Percentiles rank a stretch among this genome's conserved stretches.
These are phyloP conservation scores for Kwoniella shivajii DNA, from an alignment of 1,284 basidiomycete genomes.

Conservation along the genomic window DNA sequence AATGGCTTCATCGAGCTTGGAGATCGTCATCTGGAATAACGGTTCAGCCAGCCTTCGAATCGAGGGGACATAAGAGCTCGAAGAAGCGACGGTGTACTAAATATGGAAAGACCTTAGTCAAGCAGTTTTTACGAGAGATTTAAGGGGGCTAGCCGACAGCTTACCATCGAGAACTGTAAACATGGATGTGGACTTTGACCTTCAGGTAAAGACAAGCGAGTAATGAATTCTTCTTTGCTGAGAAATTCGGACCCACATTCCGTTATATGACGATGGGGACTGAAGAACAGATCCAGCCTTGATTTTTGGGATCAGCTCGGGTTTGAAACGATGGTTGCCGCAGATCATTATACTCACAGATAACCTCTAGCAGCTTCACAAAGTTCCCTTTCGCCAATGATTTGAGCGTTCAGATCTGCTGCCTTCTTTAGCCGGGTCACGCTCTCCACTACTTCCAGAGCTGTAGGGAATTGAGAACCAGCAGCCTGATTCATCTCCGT, in stretches of 20 bases:
- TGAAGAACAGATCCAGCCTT: constrained; percentile 38
- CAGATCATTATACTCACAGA: constrained; percentile 17
- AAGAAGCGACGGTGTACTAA: constrained; percentile 31
- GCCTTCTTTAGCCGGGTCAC: too few species aligned
- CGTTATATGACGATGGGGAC: constrained; percentile 19
- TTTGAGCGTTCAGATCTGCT: neutral
- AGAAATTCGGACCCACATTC: constrained; percentile 25
- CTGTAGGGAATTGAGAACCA: too few species aligned
- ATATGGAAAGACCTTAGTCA: too few species aligned
- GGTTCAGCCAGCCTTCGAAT: constrained; percentile 26
- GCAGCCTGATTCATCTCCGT: too few species aligned
- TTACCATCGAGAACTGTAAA: constrained; percentile 35
- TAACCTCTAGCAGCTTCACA: constrained; percentile 26
- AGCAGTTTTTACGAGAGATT: neutral
- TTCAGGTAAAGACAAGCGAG: constrained; percentile 11
- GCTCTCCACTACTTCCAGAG: too few species aligned
- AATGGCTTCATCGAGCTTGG: constrained; percentile 26
- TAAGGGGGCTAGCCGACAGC: neutral
- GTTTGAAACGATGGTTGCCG: neutral
- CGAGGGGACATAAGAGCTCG: constrained; percentile 32
- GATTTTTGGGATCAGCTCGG: neutral
- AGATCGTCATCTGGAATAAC: constrained; percentile 23
- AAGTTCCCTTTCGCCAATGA: neutral
- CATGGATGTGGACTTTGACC: constrained; percentile 25
- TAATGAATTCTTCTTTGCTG: constrained; percentile 26